These are phyloP conservation scores for Hypoxylon fuscum DNA, from an alignment of 495 filamentous ascomycete genomes.

Conservation along the genomic window DNA sequence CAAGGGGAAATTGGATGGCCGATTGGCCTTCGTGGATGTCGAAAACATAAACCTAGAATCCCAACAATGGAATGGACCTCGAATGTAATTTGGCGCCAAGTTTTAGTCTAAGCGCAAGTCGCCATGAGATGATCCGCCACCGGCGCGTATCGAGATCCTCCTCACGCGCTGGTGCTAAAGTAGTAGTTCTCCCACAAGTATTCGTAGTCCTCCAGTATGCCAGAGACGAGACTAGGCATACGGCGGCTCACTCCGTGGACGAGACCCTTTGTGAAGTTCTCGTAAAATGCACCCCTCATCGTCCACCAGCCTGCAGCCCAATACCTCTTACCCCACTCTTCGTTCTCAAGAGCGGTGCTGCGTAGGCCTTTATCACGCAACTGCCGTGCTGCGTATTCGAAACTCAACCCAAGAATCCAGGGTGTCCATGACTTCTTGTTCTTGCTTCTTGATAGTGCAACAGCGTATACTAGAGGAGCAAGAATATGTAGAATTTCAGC, in stretches of 20 bases:
- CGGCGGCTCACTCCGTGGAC: conserved; percentile 75
- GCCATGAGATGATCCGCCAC: too few species aligned
- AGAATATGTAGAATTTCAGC: conserved; percentile 93
- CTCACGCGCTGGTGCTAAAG: conserved; percentile 68
- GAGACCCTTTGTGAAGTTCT: conserved; percentile 86
- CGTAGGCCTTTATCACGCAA: conserved; percentile 77
- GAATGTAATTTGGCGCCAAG: too few species aligned
- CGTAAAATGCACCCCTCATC: conserved; percentile 95
- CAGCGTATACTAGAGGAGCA: conserved; percentile 86
- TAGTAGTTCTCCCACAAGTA: conserved; percentile 99
- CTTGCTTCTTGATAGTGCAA: conserved; percentile 76
- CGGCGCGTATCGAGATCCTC: neutral
- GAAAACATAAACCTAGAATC: too few species aligned
- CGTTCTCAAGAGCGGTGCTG: conserved; percentile 84
- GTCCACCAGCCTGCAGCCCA: conserved; percentile 95
- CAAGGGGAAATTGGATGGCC: too few species aligned
- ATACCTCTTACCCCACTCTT: conserved; percentile 83
- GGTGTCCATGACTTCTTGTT: conserved; percentile 81
- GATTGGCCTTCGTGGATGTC: too few species aligned
- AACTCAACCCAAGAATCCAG: conserved; percentile 85
- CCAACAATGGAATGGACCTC: too few species aligned
- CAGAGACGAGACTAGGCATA: conserved; percentile 79
- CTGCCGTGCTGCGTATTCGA: conserved; percentile 89
- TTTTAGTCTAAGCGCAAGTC: too few species aligned
- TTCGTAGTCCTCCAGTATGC: conserved; percentile 92